Evolutionary conservation across 2,329 filamentous ascomycete species (phyloP), one percentile per base, ranked within the genome.

Genomic region (Neonectria punicea): DNA sequence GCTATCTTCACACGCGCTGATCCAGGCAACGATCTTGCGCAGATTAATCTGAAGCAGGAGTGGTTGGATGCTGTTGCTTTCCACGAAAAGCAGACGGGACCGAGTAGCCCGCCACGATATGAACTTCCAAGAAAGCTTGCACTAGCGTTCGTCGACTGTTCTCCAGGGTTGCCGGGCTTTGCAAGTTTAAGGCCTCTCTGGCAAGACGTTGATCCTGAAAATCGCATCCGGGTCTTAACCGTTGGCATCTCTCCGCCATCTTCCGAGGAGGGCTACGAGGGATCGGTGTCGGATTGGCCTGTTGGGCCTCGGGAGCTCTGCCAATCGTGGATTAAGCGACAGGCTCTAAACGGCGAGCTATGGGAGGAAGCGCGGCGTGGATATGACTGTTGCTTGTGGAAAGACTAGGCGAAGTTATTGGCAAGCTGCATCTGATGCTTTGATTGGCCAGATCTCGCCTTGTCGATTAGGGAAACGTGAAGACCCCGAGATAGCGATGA

Each of bases 1-100:
- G 65, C n/a, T 2, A 9, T 73, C 1, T 56, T 73, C 5, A n/a
- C 67, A 8, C 43, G 53, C 0, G 25, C 64, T 2, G 57, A 65
- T 7, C 44, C 56, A 4, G 22, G 22, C 0, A n/a, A 28, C 3
- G 16, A 36, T 11, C 11, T 46, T 5, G 18, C 2, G 3, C 46
- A 36, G 1, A 22, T 47, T 6, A 25, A 72, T 41, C 50, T 69
- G 13, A 66, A 61, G 39, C 25, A 13, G 18, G 58, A 30, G 20
- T 72, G 70, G 70, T 5, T 56, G 2, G 13, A 32, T 16, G 50
- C 57, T 5, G 8, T 41, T 20, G 39, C 10, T 36, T 7, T 16
- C 11, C 28, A 6, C 14, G 6, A 25, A 30, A 6, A 10, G 7
- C 25, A 25, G 30, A 9, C 47, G n/a, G 4, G 3, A 32, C 5